phyloP scores from a whole-genome alignment of 176 grass and related monocot genomes.

The Zoysia pacifica region DNA sequence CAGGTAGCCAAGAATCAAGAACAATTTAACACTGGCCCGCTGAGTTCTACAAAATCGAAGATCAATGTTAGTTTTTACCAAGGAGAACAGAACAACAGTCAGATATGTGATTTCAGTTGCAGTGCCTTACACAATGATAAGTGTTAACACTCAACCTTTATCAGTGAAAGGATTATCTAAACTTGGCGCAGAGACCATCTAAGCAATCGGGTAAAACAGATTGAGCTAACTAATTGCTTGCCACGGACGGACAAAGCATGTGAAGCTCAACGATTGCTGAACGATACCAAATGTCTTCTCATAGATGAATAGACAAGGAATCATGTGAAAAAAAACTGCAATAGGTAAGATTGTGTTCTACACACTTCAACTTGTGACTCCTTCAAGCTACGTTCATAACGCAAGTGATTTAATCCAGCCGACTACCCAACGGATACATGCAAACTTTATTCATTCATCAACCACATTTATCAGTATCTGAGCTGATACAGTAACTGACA shows the following conservation, averaged over 20 bases:
- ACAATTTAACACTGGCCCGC: background rate
- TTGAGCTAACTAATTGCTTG: background rate
- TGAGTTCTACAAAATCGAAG: background rate
- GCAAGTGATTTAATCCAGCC: background rate
- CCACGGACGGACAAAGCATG: background rate
- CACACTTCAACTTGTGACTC: background rate
- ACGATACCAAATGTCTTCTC: background rate
- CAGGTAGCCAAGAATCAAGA: conserved; percentile 4
- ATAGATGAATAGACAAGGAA: conserved; percentile 18
- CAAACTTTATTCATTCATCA: conserved; percentile 31
- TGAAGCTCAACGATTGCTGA: background rate
- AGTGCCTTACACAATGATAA: background rate
- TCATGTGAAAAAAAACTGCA: background rate
- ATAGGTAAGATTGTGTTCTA: background rate
- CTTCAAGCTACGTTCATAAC: conserved; percentile 7
- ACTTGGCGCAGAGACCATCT: background rate
- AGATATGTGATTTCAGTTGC: background rate
- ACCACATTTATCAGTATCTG: conserved; percentile 1
- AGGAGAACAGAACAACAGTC: background rate
- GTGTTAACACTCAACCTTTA: background rate
- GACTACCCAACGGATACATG: background rate
- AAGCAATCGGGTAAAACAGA: background rate
- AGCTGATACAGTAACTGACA: conserved; percentile 18
- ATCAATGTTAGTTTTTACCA: background rate
- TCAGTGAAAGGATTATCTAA: background rate